Base-by-base conservation (phyloP, 768 basidiomycete species). In the Auricularia sp. region DNA sequence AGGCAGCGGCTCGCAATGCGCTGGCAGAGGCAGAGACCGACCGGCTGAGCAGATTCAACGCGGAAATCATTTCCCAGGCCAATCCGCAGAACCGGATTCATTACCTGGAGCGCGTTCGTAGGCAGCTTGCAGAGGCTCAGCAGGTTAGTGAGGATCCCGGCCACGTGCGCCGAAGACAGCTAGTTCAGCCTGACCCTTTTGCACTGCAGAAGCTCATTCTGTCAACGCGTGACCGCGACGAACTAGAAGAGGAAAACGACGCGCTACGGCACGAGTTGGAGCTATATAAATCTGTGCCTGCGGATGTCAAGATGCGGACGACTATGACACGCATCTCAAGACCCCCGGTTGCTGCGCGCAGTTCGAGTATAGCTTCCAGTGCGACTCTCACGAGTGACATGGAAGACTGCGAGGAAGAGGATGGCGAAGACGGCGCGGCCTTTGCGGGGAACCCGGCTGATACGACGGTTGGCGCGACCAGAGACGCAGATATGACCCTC, bases 1-100 rank as follows among this genome's bases (percentile, higher is more conserved):
- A 81, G 5, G 80, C 95, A 10, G 74, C 87, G 18, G 81, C 83
- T 12, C 81, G 87, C 11, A 91, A 93, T 68, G 81, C 85, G 36
- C 78, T 93, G 42, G 90, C 91, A 6, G 87, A 93, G 70, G 86
- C 86, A 51, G 94, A 96, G 72, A 85, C 88, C 0, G 78, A 82
- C 44, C 77, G 80, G n/a, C 80, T 96, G 53, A 86, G 88, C 68
- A 81, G 80, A 70, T 88, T 92, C 76, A 95, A 95, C 67, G 89
- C 91, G 0, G 86, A 93, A 72, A 88, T 96, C 65, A 76, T 93
- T 18, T 85, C 91, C 0, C 93, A 95, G 71, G 80, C 82, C 39
- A 94, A 95, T 71, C 89, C 90, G 8, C 84, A 85, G 1, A 93
- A 96, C 74, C 84, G 86, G 65, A 93, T 97, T 69, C 79, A 86